Percentiles rank a stretch among this genome's conserved stretches.
phyloP scores from a whole-genome alignment of 2,329 filamentous ascomycete genomes.

The Alternaria rosae region DNA sequence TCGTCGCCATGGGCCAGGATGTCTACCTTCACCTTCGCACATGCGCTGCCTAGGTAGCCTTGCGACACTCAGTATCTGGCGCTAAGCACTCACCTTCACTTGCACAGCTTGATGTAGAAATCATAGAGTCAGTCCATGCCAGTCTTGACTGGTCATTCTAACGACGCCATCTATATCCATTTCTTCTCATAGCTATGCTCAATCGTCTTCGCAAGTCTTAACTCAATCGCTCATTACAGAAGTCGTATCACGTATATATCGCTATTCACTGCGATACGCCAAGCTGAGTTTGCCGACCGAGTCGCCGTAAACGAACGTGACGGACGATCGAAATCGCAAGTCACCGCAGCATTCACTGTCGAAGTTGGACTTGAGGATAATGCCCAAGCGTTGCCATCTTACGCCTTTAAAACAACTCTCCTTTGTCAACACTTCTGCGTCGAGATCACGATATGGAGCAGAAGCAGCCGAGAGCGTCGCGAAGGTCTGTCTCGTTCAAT shows the following conservation, averaged over 20 bases:
- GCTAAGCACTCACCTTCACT: slow-evolving; percentile 18
- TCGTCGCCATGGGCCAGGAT: neutral
- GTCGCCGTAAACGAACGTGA: slow-evolving; percentile 1
- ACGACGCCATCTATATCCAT: neutral
- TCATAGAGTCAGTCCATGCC: no score
- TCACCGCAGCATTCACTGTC: slow-evolving; percentile 15
- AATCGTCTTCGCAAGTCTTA: neutral
- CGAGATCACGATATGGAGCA: neutral
- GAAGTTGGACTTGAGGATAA: neutral
- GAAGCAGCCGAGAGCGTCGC: neutral
- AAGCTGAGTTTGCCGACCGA: neutral
- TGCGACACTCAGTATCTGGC: neutral
- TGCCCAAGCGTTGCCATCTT: neutral
- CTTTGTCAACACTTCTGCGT: neutral
- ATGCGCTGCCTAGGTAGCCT: neutral
- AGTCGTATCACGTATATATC: neutral
- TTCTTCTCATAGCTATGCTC: neutral
- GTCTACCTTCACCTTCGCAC: slow-evolving; percentile 20
- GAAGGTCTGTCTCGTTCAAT: slow-evolving; percentile 16
- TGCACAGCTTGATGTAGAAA: neutral
- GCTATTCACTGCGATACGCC: neutral
- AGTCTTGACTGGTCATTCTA: neutral
- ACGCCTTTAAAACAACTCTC: neutral
- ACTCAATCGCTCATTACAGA: neutral
- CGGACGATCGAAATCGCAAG: neutral